Evolutionary conservation across 2,329 filamentous ascomycete species (phyloP), one percentile per base, ranked within the genome.

Genomic region (Trichoderma lentiforme): DNA sequence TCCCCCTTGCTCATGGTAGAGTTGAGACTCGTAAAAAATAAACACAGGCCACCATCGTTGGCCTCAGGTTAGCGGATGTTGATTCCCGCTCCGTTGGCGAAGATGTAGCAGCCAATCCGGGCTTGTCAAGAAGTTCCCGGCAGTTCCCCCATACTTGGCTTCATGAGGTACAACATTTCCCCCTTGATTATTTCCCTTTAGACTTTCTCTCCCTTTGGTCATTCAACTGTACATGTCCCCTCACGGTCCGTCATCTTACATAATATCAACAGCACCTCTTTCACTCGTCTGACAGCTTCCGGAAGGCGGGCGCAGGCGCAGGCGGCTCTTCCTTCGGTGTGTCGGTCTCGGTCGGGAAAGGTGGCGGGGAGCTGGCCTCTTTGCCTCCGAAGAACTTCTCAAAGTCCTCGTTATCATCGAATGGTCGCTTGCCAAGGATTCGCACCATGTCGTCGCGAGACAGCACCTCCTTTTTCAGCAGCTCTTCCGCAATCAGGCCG

Each of bases 361-460:
- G 88, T 36, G 89, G 86, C 70, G 91, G 89, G 18, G 89, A 85
- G 76, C 87, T 88, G 78, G 86, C 74, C 73, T 88, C 78, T 76
- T 87, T 86, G 63, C 83, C 85, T 72, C 91, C 88, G 81, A 99
- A 99, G 85, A 97, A 99, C 86, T 98, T 98, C 78, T 91, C 86
- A 82, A 99, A 98, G 78, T 98, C 95, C 77, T 93, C 91, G 69
- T 83, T 82, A 77, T 98, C 95, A 53, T 92, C 91, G 77, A 93
- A 98, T 15, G 94, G 93, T 75, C 96, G 85, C 61, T 91, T 91
- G 26, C 96, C 96, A 30, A 99, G 86, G 71, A 99, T 85, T 32
- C 96, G 87, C 65, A 98, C 90, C 88, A 98, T 92, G 82, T 99
- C 96, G 78, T 99, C 96, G 71, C 96, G 88, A 39, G 91, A 91